Percentiles rank a stretch among this genome's conserved stretches.
Conservation (phyloP, 306 rosid species). For the Malus orientalis region DNA sequence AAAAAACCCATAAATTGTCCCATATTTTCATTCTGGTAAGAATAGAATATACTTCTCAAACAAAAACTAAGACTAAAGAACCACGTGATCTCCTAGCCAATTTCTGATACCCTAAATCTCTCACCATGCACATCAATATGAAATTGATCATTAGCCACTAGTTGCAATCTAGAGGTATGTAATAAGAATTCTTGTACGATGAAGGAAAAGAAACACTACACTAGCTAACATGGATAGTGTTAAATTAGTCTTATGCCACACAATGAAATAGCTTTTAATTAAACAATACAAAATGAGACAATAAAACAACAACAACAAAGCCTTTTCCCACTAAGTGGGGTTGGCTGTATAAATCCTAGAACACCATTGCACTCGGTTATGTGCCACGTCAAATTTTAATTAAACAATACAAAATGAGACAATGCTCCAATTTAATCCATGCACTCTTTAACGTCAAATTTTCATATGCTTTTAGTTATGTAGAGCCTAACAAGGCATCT, state of each 20-base stretch:
- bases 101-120: neutral
- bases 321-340: no score
- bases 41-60: neutral
- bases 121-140: neutral
- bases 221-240: neutral
- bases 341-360: no score
- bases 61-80: neutral
- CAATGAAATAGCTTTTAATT: neutral
- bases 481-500: constrained; percentile 4
- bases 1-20: neutral
- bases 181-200: neutral
- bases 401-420: neutral
- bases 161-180: neutral
- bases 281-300: neutral
- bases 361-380: no score
- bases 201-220: neutral
- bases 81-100: neutral
- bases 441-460: neutral
- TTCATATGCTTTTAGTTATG: neutral
- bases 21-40: neutral
- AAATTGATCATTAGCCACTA: neutral
- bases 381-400: neutral
- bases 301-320: no score
- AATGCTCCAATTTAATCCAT: neutral
- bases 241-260: neutral